Percentiles rank a stretch among this genome's conserved stretches.
These are phyloP conservation scores for Pseudogymnoascus sp. DNA, from an alignment of 2,329 filamentous ascomycete genomes.

Conservation along the genomic window DNA sequence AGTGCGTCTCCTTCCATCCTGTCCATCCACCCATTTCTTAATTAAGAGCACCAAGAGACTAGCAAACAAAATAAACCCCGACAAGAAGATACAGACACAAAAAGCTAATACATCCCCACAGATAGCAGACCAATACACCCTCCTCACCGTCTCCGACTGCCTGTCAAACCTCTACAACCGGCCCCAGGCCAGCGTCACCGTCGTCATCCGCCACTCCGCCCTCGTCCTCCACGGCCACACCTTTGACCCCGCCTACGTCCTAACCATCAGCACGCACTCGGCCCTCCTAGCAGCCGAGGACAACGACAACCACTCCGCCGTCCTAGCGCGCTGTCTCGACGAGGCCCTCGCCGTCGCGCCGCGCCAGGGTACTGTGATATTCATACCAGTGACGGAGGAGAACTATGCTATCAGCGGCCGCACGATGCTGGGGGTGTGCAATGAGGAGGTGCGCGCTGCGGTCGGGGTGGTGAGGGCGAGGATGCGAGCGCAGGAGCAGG, in stretches of 20 bases:
- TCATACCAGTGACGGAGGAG: too few species aligned
- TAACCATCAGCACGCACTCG: not conserved
- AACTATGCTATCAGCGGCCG: too few species aligned
- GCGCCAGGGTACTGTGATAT: too few species aligned
- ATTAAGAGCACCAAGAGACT: too few species aligned
- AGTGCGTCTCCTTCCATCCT: not conserved
- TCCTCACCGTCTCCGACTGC: not conserved
- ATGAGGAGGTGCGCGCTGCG: too few species aligned
- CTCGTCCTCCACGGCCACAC: not conserved
- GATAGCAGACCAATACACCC: not conserved
- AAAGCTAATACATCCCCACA: not conserved
- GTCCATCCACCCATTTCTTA: too few species aligned
- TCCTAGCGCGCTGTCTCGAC: not conserved
- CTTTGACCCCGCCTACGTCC: not conserved
- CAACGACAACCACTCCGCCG: not conserved
- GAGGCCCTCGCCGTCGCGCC: not conserved
- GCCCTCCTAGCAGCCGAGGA: accelerated
- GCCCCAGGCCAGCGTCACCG: not conserved
- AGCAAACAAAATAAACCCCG: too few species aligned
- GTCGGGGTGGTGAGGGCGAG: too few species aligned
- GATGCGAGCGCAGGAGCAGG: too few species aligned
- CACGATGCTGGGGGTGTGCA: too few species aligned
- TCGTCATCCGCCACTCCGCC: not conserved
- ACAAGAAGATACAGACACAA: not conserved
- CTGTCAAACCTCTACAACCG: not conserved